Evolutionary conservation across 805 yeast genomes (phyloP).

Genomic region (Pichia cephalocereana): DNA sequence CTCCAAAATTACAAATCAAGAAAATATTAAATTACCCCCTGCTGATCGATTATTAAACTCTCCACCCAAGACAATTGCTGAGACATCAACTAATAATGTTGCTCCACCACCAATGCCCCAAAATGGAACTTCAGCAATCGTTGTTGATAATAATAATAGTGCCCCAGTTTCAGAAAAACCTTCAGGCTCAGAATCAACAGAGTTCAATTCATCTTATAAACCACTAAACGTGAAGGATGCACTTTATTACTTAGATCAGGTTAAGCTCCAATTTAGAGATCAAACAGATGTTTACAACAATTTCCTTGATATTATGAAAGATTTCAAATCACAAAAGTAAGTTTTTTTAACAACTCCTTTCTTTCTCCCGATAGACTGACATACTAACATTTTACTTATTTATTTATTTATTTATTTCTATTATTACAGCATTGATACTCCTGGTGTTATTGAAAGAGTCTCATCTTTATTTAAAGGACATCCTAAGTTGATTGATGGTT

Average conservation of each 20-base stretch:
- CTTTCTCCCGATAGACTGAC: no score
- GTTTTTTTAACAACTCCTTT: slow-evolving; percentile 17
- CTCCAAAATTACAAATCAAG: slow-evolving; percentile 8
- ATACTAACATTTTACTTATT: no score
- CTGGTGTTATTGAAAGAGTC: slow-evolving; percentile 96
- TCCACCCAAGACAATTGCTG: background rate
- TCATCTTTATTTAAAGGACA: slow-evolving; percentile 87
- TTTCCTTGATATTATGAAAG: slow-evolving; percentile 97
- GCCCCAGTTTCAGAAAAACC: slow-evolving; percentile 5
- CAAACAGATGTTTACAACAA: slow-evolving; percentile 96
- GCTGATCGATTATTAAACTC: slow-evolving; percentile 5
- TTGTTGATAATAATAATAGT: background rate
- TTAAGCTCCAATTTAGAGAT: slow-evolving; percentile 80
- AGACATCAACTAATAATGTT: slow-evolving; percentile 10
- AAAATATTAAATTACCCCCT: slow-evolving; percentile 5
- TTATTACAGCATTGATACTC: slow-evolving; percentile 68
- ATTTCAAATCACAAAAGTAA: slow-evolving; percentile 85
- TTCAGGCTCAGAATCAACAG: slow-evolving; percentile 11
- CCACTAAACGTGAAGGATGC: slow-evolving; percentile 97
- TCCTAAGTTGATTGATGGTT: slow-evolving; percentile 90
- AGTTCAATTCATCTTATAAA: slow-evolving; percentile 37
- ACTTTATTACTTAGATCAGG: slow-evolving; percentile 88
- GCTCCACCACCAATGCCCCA: slow-evolving; percentile 2
- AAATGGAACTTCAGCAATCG: no score
- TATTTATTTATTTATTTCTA: no score